These are phyloP conservation scores for Rostrohypoxylon terebratum DNA, from an alignment of 495 filamentous ascomycete species.

Conservation along the genomic window DNA sequence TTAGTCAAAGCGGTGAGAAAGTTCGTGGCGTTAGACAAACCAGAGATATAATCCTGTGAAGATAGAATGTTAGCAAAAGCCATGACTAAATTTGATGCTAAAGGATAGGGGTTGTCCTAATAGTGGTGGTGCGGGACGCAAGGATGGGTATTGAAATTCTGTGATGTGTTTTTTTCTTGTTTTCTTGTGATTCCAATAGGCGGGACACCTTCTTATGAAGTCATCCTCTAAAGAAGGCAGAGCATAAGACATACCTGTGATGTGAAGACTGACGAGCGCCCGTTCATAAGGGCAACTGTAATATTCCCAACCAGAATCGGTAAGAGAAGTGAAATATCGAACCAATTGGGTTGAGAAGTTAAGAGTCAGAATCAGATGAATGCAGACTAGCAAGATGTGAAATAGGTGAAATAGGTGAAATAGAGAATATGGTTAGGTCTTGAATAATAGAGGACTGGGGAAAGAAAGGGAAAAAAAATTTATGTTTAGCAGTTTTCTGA, in stretches of 20 bases:
- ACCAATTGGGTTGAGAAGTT: conserved; percentile 7
- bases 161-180: conserved; percentile 17
- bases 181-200: conserved; percentile 8
- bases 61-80: conserved; percentile 51
- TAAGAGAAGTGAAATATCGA: conserved; percentile 5
- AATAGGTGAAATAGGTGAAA: conserved; percentile 35
- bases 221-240: conserved; percentile 27
- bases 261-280: conserved; percentile 91
- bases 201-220: conserved; percentile 33
- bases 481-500: conserved; percentile 7
- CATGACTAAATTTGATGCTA: conserved; percentile 29
- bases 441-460: conserved; percentile 22
- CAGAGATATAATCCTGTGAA: conserved; percentile 92
- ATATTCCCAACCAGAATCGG: conserved; percentile 44
- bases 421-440: conserved; percentile 36
- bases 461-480: conserved; percentile 35
- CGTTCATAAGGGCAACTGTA: conserved; percentile 87
- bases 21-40: conserved; percentile 60
- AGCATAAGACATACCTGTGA: conserved; percentile 78
- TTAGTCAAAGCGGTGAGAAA: conserved; percentile 60
- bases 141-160: conserved; percentile 13
- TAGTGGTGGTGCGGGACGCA: conserved; percentile 10
- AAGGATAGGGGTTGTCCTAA: conserved; percentile 9
- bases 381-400: conserved; percentile 21
- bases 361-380: background rate